Percentiles rank a stretch among this genome's conserved stretches.
Conservation (phyloP, 768 basidiomycete genomes). For the Brasilioporus rufonigricans region DNA sequence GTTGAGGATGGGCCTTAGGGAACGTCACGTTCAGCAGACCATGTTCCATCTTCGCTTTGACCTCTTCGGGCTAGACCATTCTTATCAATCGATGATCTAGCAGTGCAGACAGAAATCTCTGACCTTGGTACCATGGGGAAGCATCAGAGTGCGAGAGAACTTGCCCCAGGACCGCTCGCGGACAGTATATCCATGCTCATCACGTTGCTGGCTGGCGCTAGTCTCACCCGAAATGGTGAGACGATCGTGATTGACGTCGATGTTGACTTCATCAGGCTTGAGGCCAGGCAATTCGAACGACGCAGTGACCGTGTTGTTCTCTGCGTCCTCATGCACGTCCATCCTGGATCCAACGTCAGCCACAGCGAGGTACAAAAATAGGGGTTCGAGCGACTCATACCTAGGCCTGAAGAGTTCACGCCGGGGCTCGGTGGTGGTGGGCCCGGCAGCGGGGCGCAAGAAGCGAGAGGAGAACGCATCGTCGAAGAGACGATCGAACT, state of each 20-base stretch:
- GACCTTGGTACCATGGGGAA: constrained; percentile 51
- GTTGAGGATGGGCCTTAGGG: constrained; percentile 42
- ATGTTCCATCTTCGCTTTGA: constrained; percentile 48
- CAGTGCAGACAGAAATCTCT: not conserved
- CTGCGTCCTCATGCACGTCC: constrained; percentile 51
- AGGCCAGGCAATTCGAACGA: constrained; percentile 59
- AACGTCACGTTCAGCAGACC: constrained; percentile 53
- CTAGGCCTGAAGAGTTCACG: constrained; percentile 31
- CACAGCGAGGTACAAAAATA: not conserved
- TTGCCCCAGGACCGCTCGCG: constrained; percentile 48
- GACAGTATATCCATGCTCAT: constrained; percentile 36
- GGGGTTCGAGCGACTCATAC: constrained; percentile 19
- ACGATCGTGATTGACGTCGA: constrained; percentile 50
- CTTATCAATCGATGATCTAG: not conserved
- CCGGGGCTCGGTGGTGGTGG: constrained; percentile 3
- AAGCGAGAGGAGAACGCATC: constrained; percentile 33
- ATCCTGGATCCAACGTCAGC: constrained; percentile 36
- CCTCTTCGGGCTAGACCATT: constrained; percentile 29
- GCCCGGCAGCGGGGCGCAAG: constrained; percentile 9
- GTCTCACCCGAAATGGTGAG: constrained; percentile 53
- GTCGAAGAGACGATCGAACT: constrained; percentile 45
- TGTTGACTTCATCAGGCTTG: constrained; percentile 46
- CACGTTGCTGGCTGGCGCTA: constrained; percentile 30
- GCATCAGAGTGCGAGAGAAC: constrained; percentile 46
- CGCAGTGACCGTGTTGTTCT: constrained; percentile 49